Percentiles rank a stretch among this genome's conserved stretches.
Conservation (phyloP, 306 rosid genomes). For the Medicago lupulina region DNA sequence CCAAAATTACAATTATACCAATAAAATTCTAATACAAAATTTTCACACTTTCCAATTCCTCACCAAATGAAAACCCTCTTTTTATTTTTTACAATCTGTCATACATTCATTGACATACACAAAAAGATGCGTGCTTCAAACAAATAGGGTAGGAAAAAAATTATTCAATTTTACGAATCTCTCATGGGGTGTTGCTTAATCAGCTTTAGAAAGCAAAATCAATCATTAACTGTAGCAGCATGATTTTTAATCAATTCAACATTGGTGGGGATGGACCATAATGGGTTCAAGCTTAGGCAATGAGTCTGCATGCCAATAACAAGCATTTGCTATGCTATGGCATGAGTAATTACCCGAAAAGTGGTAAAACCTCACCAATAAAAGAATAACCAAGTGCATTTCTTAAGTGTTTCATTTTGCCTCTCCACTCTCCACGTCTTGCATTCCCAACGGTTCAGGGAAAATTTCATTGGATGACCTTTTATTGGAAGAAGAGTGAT, state of each 20-base stretch:
- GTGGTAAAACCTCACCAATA: conserved; percentile 12
- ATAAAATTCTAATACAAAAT: no score
- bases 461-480: conserved; percentile 83
- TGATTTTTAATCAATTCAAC: conserved; percentile 27
- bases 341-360: background rate
- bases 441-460: conserved; percentile 85
- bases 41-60: conserved; percentile 30
- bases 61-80: conserved; percentile 15
- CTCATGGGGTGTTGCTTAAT: conserved; percentile 11
- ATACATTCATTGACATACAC: background rate
- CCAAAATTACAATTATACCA: no score
- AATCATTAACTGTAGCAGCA: conserved; percentile 4
- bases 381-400: conserved; percentile 42
- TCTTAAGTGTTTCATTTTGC: conserved; percentile 49
- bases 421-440: conserved; percentile 55
- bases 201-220: conserved; percentile 22
- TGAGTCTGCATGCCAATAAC: background rate
- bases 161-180: background rate
- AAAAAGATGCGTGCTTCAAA: background rate
- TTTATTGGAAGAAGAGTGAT: conserved; percentile 77
- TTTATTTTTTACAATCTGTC: conserved; percentile 26
- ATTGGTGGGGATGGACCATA: conserved; percentile 22
- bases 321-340: conserved; percentile 35
- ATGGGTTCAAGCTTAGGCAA: conserved; percentile 7
- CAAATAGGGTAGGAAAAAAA: conserved; percentile 32